Evolutionary conservation across 2,329 filamentous ascomycete species (phyloP).

Genomic region (Fusarium ramigenum): DNA sequence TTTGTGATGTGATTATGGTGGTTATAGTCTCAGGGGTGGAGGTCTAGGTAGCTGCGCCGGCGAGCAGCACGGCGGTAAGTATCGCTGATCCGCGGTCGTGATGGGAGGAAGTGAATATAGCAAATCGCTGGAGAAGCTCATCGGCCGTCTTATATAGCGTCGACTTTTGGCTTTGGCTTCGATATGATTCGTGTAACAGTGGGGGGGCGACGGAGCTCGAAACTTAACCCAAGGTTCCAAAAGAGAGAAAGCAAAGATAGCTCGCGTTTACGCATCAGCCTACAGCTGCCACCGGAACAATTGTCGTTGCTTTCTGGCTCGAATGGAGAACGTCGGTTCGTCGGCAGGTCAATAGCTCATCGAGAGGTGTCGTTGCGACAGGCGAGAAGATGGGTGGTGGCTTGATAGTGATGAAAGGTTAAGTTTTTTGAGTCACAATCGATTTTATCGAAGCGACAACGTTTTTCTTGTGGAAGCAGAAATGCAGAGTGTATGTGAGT

Average conservation of each 20-base stretch:
- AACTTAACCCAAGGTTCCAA: constrained; percentile 46
- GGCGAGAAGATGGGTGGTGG: constrained; percentile 13
- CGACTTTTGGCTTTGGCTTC: not conserved
- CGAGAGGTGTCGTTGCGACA: constrained; percentile 33
- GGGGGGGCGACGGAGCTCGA: constrained; percentile 33
- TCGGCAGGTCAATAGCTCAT: constrained; percentile 45
- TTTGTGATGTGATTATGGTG: constrained; percentile 25
- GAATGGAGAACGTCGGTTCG: constrained; percentile 23
- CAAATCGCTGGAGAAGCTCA: constrained; percentile 35
- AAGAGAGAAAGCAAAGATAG: constrained; percentile 45
- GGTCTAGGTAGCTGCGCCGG: constrained; percentile 41
- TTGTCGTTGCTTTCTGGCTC: constrained; percentile 21
- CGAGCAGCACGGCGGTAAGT: constrained; percentile 42
- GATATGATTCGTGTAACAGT: constrained; percentile 16
- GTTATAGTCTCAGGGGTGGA: constrained; percentile 21
- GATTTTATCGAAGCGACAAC: constrained; percentile 3
- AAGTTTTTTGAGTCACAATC: constrained; percentile 26
- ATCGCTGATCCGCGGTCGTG: constrained; percentile 32
- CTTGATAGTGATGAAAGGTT: constrained; percentile 1
- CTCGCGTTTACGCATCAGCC: constrained; percentile 54
- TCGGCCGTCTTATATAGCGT: constrained; percentile 35
- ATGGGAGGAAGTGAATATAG: constrained; percentile 22
- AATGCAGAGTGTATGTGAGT: constrained; percentile 34
- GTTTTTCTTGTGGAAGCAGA: constrained; percentile 12
- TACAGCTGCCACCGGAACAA: constrained; percentile 36